These are phyloP conservation scores for Stephania cephalantha DNA, from an alignment of 164 flowering plant species.

Conservation along the genomic window DNA sequence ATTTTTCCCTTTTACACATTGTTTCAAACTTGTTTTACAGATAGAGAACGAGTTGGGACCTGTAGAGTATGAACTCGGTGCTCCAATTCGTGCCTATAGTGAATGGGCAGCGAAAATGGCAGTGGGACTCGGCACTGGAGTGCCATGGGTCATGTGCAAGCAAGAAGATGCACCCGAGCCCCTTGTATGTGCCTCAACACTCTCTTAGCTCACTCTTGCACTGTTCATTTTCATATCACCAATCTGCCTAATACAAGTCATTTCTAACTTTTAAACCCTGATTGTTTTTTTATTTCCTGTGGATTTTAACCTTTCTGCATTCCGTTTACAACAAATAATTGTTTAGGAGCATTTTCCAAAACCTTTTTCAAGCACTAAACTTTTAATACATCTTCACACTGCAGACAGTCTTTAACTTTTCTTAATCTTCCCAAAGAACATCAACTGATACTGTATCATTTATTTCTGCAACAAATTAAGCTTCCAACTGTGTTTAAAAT, in stretches of 20 bases:
- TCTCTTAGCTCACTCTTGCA: background rate
- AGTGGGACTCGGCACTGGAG: conserved; percentile 66
- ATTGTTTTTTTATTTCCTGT: no score
- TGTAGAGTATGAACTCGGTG: conserved; percentile 68
- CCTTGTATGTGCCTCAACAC: conserved; percentile 32
- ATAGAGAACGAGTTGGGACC: conserved; percentile 86
- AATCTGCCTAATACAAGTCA: background rate
- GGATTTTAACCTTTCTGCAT: background rate
- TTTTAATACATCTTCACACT: background rate
- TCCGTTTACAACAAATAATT: no score
- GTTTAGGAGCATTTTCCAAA: no score
- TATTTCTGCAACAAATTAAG: no score
- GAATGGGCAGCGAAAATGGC: conserved; percentile 89
- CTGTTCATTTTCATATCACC: background rate
- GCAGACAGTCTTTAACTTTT: no score
- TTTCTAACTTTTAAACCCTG: background rate
- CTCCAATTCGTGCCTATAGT: conserved; percentile 62
- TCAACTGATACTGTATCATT: no score
- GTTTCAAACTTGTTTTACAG: conserved; percentile 9
- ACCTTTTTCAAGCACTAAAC: background rate
- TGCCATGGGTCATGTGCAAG: conserved; percentile 97
- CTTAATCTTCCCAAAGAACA: no score
- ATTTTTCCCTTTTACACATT: no score
- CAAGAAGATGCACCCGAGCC: conserved; percentile 92
- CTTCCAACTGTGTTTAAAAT: no score